Evolutionary conservation across 139 green algal species (phyloP), one percentile per base, ranked within the genome.

Genomic region (Axilococcus clingmanii): DNA sequence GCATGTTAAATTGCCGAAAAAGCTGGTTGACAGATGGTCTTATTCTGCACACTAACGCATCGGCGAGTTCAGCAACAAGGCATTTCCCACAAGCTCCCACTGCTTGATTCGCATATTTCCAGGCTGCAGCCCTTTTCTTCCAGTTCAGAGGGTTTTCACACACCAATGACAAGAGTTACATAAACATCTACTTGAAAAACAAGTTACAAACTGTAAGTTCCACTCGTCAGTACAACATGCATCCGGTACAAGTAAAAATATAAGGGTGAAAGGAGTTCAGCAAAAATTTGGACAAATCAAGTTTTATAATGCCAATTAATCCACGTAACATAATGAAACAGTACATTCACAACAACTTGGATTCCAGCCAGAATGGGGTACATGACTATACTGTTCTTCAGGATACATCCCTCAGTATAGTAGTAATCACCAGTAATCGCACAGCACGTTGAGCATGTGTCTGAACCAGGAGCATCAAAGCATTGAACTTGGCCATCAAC

Each of bases 361-460:
- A 43, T n/a, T 24, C 28, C 58, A 8, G 48, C 58, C 27, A 66
- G 34, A 4, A 29, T 29, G 0, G 40, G 15, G 38, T 53, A 60
- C 25, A 66, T 33, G 2, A 50, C 50, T 5, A 67, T 37, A 35
- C 29, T 40, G 4, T 41, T 23, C 15, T 56, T 45, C 9, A 67
- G 48, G 9, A 67, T 40, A 34, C 59, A 67, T 34, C 59, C 59
- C 4, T 40, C 11, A 8, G 61, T 24, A 29, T 50, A 67, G 24
- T 66, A 25, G 27, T 14, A 5, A 41, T 44, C 55, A 27, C 33
- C 32, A 22, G 43, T 55, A 33, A 64, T 64, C 7, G 24, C 31
- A 29, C 56, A 64, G 28, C 35, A 31, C 4, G 22, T 23, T 15
- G 17, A 31, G 8, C n/a, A n/a, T n/a, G n/a, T n/a, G n/a, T n/a